These are phyloP conservation scores for Aspergillus quadrilineatus DNA, from an alignment of 2,329 filamentous ascomycete genomes.

Conservation along the genomic window DNA sequence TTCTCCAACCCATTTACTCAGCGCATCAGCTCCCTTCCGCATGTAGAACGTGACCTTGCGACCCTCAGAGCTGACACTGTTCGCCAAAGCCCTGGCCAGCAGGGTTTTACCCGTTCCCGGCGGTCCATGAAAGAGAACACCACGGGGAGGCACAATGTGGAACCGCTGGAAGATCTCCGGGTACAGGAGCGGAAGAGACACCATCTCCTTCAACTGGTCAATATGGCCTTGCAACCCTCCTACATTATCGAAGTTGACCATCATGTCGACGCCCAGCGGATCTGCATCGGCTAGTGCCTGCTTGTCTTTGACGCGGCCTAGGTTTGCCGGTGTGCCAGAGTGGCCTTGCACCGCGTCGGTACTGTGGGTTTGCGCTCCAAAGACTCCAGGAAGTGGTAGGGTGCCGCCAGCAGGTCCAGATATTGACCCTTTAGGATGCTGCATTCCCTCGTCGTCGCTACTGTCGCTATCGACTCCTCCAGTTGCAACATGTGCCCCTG, in stretches of 20 bases:
- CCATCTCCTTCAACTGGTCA: conserved; percentile 98
- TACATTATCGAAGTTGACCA: conserved; percentile 90
- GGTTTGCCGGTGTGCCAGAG: conserved; percentile 70
- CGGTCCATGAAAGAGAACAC: conserved; percentile 94
- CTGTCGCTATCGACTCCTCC: conserved; percentile 90
- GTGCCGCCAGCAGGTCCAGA: conserved; percentile 62
- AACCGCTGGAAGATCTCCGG: conserved; percentile 91
- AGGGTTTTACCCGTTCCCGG: conserved; percentile 97
- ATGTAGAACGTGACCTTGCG: conserved; percentile 99
- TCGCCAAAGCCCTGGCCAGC: conserved; percentile 88
- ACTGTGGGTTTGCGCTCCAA: conserved; percentile 57
- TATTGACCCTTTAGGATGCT: conserved; percentile 51
- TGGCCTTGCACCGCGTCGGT: conserved; percentile 56
- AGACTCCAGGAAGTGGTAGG: conserved; percentile 48
- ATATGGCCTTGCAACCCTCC: conserved; percentile 92
- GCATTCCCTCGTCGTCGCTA: conserved; percentile 85
- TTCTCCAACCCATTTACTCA: conserved; percentile 99
- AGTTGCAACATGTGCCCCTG: conserved; percentile 65
- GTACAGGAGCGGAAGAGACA: conserved; percentile 87
- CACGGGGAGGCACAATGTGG: conserved; percentile 88
- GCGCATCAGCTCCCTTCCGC: conserved; percentile 94
- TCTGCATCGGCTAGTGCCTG: conserved; percentile 92
- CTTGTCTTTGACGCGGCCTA: conserved; percentile 90
- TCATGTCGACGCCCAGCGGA: conserved; percentile 87
- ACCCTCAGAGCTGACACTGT: conserved; percentile 82